A percentile compares a stretch with the other conserved stretches of the same genome.
Evolutionary conservation across 768 basidiomycete genomes (phyloP).

Genomic region (Serendipita indica): DNA sequence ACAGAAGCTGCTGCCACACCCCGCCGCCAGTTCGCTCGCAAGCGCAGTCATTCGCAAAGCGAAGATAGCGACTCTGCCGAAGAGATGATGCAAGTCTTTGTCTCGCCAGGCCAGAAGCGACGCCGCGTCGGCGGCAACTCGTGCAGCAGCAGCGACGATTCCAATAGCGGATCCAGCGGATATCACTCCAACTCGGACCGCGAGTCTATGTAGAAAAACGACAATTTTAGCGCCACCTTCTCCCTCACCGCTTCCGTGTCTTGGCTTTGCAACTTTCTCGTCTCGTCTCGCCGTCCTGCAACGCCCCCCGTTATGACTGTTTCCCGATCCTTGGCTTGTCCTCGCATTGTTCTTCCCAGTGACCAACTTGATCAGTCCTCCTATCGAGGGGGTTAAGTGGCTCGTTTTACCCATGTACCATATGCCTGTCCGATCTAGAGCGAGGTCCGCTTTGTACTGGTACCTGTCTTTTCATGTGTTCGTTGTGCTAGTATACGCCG

Average conservation of each 20-base stretch:
- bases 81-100: not conserved
- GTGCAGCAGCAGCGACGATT: not conserved
- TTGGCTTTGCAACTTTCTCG: not conserved
- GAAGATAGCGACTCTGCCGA: not conserved
- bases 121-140: not conserved
- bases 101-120: not conserved
- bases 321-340: not conserved
- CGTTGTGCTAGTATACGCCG: not conserved
- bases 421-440: no score
- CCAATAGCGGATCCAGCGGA: not conserved
- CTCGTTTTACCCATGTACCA: no score
- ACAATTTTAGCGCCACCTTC: no score
- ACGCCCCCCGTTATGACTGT: not conserved
- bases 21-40: conserved; percentile 3
- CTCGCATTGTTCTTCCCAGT: no score
- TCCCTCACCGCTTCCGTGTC: no score
- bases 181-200: not conserved
- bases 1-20: not conserved
- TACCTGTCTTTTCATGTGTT: not conserved
- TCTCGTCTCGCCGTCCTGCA: not conserved
- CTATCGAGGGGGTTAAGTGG: no score
- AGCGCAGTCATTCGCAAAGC: not conserved
- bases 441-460: not conserved
- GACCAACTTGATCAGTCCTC: no score
- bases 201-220: no score